Evolutionary conservation across 2,329 filamentous ascomycete species (phyloP), one percentile per base, ranked within the genome.

Genomic region (Beauveria asiatica): DNA sequence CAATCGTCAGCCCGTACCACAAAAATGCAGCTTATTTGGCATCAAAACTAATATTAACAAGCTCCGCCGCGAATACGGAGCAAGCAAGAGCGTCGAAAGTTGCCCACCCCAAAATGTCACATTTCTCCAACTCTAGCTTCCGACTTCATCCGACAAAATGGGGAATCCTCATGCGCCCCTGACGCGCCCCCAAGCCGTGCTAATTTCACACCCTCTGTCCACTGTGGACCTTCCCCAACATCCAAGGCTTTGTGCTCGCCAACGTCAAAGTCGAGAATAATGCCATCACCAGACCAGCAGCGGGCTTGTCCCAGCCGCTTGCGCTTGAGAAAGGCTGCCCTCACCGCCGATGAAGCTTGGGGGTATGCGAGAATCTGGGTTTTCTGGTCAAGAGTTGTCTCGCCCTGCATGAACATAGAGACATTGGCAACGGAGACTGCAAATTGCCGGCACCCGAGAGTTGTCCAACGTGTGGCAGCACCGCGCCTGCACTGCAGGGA

Each of bases 81-180:
- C 55, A 33, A 51, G 48, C 33, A 9, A 25, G 17, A 19, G 2
- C 44, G 6, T 58, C 44, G 30, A 37, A 58, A 30, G 44, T 48
- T 58, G 56, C 37, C 19, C 44, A 48, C 39, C 50, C 57, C 33
- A 55, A 19, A 53, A 10, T 13, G 53, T 44, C 45, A 39, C 46
- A 52, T 57, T 57, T 57, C 59, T 37, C 53, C 53, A 57, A 61
- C 46, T 37, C 30, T 61, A 57, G 59, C 59, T 39, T 25, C 59
- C 59, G 59, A 61, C 53, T 57, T 61, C 25, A 19, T 57, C 59
- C 59, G 59, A 61, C 45, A 45, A 57, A 56, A 57, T 61, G 53
- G 59, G 30, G 59, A 61, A 44, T 30, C 21, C 59, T 44, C 41
- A 56, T 56, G 59, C 53, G 45, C 27, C 59, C 53, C 59, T 49